phyloP scores from a whole-genome alignment of 192 early-diverging fungal species.

The Phycomyces nitens region DNA sequence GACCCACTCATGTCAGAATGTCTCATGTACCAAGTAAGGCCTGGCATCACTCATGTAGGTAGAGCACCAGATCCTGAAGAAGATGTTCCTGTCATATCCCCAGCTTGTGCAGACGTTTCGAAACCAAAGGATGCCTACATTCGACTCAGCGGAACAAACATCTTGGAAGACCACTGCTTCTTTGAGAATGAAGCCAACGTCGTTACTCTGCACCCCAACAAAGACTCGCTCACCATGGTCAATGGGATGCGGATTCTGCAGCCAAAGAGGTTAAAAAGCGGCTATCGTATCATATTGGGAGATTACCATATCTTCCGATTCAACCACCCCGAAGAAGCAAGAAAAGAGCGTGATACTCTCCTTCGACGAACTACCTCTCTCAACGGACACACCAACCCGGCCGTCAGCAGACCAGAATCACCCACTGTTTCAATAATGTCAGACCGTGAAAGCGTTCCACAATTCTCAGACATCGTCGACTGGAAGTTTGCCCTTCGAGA shows the following conservation, averaged over 20 bases:
- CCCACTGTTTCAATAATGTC: constrained; percentile 39
- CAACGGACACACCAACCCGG: background rate
- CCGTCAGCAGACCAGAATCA: constrained; percentile 1
- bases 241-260: constrained; percentile 68
- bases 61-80: constrained; percentile 18
- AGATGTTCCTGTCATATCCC: background rate
- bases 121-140: constrained; percentile 41
- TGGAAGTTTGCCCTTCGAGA: constrained; percentile 78
- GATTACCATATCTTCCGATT: constrained; percentile 81
- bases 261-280: constrained; percentile 58
- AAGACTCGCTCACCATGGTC: constrained; percentile 64
- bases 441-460: background rate
- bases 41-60: constrained; percentile 70
- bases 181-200: constrained; percentile 63
- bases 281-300: constrained; percentile 78
- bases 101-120: too few species aligned
- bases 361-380: background rate
- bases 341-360: constrained; percentile 53
- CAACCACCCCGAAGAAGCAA: constrained; percentile 78
- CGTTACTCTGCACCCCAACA: constrained; percentile 60
- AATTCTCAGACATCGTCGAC: constrained; percentile 53
- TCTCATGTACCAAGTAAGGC: constrained; percentile 81
- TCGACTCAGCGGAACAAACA: constrained; percentile 56
- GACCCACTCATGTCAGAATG: constrained; percentile 89
- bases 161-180: constrained; percentile 64